Conservation (phyloP, 495 filamentous ascomycete genomes). For the Aspergillus nanangensis region DNA sequence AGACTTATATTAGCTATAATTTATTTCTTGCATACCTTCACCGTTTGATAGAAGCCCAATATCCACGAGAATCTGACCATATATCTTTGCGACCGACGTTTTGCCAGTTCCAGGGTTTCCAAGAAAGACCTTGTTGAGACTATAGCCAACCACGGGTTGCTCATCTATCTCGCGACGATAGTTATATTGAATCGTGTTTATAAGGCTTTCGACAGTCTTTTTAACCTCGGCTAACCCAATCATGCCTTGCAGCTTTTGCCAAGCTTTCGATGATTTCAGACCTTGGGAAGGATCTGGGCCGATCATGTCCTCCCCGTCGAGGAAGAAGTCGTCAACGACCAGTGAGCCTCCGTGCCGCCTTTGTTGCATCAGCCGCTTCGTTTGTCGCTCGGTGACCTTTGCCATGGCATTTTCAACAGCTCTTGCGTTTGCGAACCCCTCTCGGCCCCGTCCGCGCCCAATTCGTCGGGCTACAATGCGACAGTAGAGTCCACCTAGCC, state of each 20-base stretch:
- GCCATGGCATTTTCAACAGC: slow-evolving; percentile 59
- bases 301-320: slow-evolving; percentile 60
- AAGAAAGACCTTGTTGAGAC: slow-evolving; percentile 67
- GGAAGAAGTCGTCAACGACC: slow-evolving; percentile 40
- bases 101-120: slow-evolving; percentile 74
- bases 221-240: slow-evolving; percentile 63
- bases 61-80: slow-evolving; percentile 59
- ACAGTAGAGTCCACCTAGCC: slow-evolving; percentile 57
- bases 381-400: slow-evolving; percentile 53
- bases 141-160: slow-evolving; percentile 49
- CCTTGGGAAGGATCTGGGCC: slow-evolving; percentile 59
- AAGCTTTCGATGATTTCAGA: slow-evolving; percentile 47
- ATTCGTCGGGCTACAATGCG: slow-evolving; percentile 60
- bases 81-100: slow-evolving; percentile 71
- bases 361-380: slow-evolving; percentile 46
- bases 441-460: slow-evolving; percentile 54
- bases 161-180: slow-evolving; percentile 60
- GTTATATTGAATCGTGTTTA: slow-evolving; percentile 57
- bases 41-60: slow-evolving; percentile 57
- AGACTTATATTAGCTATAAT: background rate
- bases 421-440: slow-evolving; percentile 72
- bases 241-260: slow-evolving; percentile 54
- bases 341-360: slow-evolving; percentile 23
- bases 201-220: slow-evolving; percentile 48
- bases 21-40: slow-evolving; percentile 44